Evolutionary conservation across 768 basidiomycete species (phyloP), one percentile per base, ranked within the genome.

Genomic region (Boletus reticulatus): DNA sequence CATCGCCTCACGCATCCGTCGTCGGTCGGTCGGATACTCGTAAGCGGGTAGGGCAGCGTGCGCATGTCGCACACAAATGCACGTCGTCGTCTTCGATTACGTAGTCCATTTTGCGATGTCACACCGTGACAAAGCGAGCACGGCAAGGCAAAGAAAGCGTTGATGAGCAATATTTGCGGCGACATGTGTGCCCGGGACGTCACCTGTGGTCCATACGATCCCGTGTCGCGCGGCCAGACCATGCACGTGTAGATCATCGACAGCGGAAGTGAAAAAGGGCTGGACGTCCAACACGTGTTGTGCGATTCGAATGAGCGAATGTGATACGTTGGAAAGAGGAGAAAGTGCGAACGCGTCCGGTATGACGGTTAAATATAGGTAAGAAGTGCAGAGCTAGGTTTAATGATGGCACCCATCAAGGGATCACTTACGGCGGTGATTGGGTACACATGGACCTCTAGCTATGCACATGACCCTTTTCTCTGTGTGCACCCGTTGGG

Each of bases 81-180:
- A 22, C 45, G 17, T 4, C 17, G 14, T 19, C 6, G 46, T 10
- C 64, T 67, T 66, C 53, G 37, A 57, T 67, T 65, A 65, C 58
- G 65, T 62, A 39, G 38, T 1, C n/a, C 9, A 14, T 38, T 13
- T 42, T 13, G 41, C 43, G 27, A 34, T 12, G 37, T 50, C 47
- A 47, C 39, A 39, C 22, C 36, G 29, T 29, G 29, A 29, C 29
- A 29, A 29, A 29, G 29, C 8, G 7, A 53, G 13, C 14, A 44
- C 44, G 50, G 48, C 20, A 24, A 24, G 29, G 13, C 19, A 39
- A 43, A 31, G 38, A 36, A 19, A 41, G 27, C 38, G 41, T 42
- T 16, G 22, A 27, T 38, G 31, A 24, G 39, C 27, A 39, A 38
- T 24, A n/a, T n/a, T n/a, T n/a, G 41, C 36, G n/a, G 42, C 32